phyloP scores from a whole-genome alignment of 441 rosid genomes.

The Capsella rubella region DNA sequence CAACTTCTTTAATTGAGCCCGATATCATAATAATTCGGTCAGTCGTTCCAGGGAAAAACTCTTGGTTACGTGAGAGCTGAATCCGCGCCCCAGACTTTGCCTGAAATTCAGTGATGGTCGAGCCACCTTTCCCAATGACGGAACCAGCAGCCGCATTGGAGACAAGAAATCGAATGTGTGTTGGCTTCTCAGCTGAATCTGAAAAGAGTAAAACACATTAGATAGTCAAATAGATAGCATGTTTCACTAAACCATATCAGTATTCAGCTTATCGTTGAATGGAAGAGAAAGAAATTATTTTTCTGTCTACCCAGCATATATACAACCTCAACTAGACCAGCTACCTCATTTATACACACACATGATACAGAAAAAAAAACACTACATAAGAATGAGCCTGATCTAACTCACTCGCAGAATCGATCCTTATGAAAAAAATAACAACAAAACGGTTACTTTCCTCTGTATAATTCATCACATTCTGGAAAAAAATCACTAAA shows the following conservation, averaged over 20 bases:
- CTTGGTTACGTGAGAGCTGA: slow-evolving; percentile 92
- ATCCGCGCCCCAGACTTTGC: slow-evolving; percentile 92
- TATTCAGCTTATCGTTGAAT: slow-evolving; percentile 2
- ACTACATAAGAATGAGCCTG: slow-evolving; percentile 12
- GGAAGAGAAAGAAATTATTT: neutral
- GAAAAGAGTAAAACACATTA: slow-evolving; percentile 32
- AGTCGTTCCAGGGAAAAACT: slow-evolving; percentile 90
- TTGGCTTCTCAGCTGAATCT: slow-evolving; percentile 84
- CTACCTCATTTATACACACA: neutral
- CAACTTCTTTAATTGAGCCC: slow-evolving; percentile 74
- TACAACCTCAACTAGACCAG: neutral
- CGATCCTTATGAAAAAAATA: neutral
- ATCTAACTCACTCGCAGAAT: slow-evolving; percentile 10
- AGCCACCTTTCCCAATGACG: slow-evolving; percentile 97
- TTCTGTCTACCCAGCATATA: no score
- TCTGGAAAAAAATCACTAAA: neutral
- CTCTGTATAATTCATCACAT: neutral
- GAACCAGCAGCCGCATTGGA: slow-evolving; percentile 99
- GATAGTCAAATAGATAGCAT: slow-evolving; percentile 4
- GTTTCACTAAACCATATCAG: neutral
- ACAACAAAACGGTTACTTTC: neutral
- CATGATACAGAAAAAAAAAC: slow-evolving; percentile 3
- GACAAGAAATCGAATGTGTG: slow-evolving; percentile 86
- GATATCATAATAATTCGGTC: slow-evolving; percentile 93
- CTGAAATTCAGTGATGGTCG: slow-evolving; percentile 94